Evolutionary conservation across 106 monocot species (phyloP).

Genomic region (Gastrodia elata): DNA sequence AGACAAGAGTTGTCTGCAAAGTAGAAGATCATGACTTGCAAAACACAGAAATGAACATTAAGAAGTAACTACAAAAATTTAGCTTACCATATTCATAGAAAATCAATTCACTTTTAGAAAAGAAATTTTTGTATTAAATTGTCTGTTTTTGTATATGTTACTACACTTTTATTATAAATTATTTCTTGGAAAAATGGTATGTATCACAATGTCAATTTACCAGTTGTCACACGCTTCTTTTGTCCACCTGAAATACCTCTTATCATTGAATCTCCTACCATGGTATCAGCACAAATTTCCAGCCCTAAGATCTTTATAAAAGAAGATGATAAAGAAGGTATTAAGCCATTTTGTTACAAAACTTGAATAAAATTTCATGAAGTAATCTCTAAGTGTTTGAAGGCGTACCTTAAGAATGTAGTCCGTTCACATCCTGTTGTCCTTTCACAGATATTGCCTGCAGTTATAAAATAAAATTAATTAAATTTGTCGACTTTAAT

Average conservation of each 20-base stretch:
- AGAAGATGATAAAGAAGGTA: background rate
- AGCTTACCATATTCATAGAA: background rate
- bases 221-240: conserved; percentile 46
- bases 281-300: conserved; percentile 34
- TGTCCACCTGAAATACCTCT: conserved; percentile 51
- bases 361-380: background rate
- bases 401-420: conserved; percentile 27
- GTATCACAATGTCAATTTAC: conserved; percentile 10
- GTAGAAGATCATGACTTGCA: too few species aligned
- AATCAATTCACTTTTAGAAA: background rate
- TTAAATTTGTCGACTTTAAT: background rate
- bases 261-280: conserved; percentile 43
- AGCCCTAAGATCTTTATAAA: conserved; percentile 29
- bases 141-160: background rate
- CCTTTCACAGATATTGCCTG: conserved; percentile 28
- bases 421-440: conserved; percentile 29
- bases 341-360: background rate
- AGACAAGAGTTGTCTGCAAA: background rate
- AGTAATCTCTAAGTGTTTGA: background rate
- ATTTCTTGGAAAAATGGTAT: background rate
- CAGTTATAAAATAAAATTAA: background rate
- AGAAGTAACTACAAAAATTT: background rate
- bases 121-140: background rate
- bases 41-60: too few species aligned
- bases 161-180: background rate